A percentile compares a stretch with the other conserved stretches of the same genome.
These are phyloP conservation scores for Cercospora canescens DNA, from an alignment of 2,329 filamentous ascomycete genomes.

Conservation along the genomic window DNA sequence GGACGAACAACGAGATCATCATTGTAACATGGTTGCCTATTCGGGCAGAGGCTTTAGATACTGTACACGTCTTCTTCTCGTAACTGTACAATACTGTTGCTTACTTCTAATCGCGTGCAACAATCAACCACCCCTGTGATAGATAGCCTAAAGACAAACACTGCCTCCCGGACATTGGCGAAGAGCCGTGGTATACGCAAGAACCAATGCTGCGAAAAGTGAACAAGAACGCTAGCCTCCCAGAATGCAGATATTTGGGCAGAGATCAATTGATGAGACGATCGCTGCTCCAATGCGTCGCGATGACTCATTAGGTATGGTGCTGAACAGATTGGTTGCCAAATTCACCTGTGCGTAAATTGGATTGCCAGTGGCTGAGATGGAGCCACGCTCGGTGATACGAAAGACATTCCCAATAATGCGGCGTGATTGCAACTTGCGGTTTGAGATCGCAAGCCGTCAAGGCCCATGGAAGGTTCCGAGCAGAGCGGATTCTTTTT, in stretches of 20 bases:
- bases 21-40: neutral
- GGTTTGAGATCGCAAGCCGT: neutral
- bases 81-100: neutral
- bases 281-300: neutral
- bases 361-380: neutral
- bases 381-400: neutral
- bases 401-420: neutral
- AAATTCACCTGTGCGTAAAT: neutral
- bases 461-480: neutral
- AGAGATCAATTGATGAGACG: neutral
- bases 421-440: neutral
- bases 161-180: conserved; percentile 12
- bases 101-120: neutral
- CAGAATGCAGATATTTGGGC: neutral
- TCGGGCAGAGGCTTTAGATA: neutral
- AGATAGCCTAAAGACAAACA: neutral
- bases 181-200: conserved; percentile 38
- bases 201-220: conserved; percentile 9
- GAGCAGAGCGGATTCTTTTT: neutral
- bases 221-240: conserved; percentile 1
- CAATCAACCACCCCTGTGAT: neutral
- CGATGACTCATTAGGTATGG: neutral
- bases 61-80: neutral
- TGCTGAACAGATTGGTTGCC: neutral
- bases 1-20: neutral